Conservation (phyloP, 108 stramenopile genomes). For the Cyclotella cryptica region DNA sequence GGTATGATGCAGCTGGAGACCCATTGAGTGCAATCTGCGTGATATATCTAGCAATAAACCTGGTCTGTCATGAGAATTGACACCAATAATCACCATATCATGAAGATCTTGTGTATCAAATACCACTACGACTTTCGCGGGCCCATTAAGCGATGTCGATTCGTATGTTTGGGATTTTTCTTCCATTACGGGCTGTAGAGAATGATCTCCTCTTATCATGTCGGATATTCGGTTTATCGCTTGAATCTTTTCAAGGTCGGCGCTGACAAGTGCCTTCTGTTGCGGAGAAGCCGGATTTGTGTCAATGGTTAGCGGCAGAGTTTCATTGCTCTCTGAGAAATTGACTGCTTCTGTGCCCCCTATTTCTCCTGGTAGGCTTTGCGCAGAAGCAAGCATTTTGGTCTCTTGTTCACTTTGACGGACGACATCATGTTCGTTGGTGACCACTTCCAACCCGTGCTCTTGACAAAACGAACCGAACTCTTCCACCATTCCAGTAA, state of each 20-base stretch:
- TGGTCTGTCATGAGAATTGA: conserved; percentile 53
- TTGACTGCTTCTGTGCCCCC: background rate
- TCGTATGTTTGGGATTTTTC: background rate
- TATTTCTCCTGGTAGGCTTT: too few species aligned
- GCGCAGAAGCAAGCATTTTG: background rate
- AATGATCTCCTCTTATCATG: conserved; percentile 60
- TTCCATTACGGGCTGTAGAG: conserved; percentile 12
- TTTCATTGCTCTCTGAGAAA: conserved; percentile 6
- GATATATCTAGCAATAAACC: conserved; percentile 82
- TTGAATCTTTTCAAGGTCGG: conserved; percentile 58
- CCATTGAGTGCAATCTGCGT: conserved; percentile 58
- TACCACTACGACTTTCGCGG: conserved; percentile 57
- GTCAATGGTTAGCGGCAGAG: conserved; percentile 12
- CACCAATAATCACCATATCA: conserved; percentile 66
- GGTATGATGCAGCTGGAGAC: conserved; percentile 72
- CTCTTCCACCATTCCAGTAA: conserved; percentile 85
- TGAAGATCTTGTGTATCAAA: conserved; percentile 46
- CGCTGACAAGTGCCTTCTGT: conserved; percentile 10
- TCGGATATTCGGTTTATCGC: conserved; percentile 76
- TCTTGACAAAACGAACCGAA: conserved; percentile 86
- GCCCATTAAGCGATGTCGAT: conserved; percentile 6
- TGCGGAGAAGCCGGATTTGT: background rate
- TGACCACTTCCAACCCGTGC: conserved; percentile 86
- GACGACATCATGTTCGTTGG: conserved; percentile 58
- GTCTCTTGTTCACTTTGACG: background rate